Conservation (phyloP, 768 basidiomycete species). For the Rubroboletus satanas region DNA sequence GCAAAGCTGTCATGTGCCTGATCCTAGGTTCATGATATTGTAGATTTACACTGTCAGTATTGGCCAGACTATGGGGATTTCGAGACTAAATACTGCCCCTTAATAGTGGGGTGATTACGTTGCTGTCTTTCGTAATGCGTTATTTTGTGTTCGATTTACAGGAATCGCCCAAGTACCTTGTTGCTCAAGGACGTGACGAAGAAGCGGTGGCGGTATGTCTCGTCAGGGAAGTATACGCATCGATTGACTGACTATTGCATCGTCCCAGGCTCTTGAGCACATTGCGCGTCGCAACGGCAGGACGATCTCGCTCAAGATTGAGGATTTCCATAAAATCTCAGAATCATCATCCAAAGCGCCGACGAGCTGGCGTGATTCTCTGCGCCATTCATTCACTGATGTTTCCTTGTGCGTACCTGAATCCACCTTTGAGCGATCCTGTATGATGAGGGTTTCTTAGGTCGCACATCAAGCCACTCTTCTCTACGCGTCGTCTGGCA, state of each 20-base stretch:
- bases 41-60: conserved; percentile 41
- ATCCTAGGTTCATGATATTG: background rate
- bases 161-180: conserved; percentile 60
- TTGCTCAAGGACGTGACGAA: conserved; percentile 52
- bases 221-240: background rate
- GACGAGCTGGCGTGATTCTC: conserved; percentile 20
- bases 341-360: conserved; percentile 9
- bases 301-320: conserved; percentile 42
- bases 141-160: conserved; percentile 56
- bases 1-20: background rate
- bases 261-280: conserved; percentile 41
- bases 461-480: conserved; percentile 48
- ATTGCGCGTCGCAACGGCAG: conserved; percentile 48
- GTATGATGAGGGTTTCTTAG: conserved; percentile 18
- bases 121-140: conserved; percentile 51
- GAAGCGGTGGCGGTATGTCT: conserved; percentile 45
- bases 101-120: conserved; percentile 43
- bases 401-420: conserved; percentile 37
- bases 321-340: conserved; percentile 37
- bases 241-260: background rate
- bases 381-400: conserved; percentile 34
- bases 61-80: background rate
- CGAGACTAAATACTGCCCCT: background rate
- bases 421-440: background rate
- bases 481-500: conserved; percentile 41